phyloP scores from a whole-genome alignment of 139 green algal species.

The Chlorella sp. region DNA sequence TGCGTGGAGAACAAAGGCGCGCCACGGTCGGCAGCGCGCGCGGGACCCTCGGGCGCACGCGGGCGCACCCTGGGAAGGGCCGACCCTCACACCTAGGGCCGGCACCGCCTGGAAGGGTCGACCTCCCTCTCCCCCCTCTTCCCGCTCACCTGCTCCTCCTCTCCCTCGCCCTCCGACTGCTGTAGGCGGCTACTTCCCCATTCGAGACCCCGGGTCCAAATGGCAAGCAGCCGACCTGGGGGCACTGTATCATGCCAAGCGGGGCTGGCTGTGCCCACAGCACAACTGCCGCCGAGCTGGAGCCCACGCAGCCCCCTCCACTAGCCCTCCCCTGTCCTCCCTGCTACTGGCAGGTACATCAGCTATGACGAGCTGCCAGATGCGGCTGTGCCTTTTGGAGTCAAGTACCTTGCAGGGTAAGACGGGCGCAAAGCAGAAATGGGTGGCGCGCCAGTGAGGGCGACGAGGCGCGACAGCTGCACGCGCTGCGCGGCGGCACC shows the following conservation, averaged over 20 bases:
- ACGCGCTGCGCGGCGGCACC: background rate
- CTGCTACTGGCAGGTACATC: conserved; percentile 53
- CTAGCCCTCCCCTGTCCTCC: background rate
- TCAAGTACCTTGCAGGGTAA: conserved; percentile 44
- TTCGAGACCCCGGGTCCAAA: conserved; percentile 48
- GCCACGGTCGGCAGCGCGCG: too few relatives aligned
- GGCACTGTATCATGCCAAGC: too few relatives aligned
- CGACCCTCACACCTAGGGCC: too few relatives aligned
- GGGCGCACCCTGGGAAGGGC: too few relatives aligned
- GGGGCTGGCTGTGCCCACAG: too few relatives aligned
- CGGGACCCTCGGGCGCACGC: too few relatives aligned
- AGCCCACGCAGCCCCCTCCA: background rate
- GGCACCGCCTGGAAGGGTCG: too few relatives aligned
- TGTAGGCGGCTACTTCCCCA: conserved; percentile 48
- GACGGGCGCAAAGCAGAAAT: too few relatives aligned
- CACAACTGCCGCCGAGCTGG: background rate
- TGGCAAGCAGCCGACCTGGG: conserved; percentile 35
- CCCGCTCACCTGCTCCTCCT: too few relatives aligned
- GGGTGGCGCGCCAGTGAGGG: too few relatives aligned
- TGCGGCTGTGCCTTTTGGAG: conserved; percentile 25
- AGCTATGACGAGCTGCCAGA: conserved; percentile 51
- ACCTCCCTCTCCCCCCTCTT: too few relatives aligned
- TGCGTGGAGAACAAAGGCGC: conserved; percentile 47
- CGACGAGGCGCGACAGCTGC: background rate
- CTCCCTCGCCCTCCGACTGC: too few relatives aligned